A percentile compares a stretch with the other conserved stretches of the same genome.
Conservation (phyloP, 2,329 filamentous ascomycete species). For the Arthrinium puccinioides region DNA sequence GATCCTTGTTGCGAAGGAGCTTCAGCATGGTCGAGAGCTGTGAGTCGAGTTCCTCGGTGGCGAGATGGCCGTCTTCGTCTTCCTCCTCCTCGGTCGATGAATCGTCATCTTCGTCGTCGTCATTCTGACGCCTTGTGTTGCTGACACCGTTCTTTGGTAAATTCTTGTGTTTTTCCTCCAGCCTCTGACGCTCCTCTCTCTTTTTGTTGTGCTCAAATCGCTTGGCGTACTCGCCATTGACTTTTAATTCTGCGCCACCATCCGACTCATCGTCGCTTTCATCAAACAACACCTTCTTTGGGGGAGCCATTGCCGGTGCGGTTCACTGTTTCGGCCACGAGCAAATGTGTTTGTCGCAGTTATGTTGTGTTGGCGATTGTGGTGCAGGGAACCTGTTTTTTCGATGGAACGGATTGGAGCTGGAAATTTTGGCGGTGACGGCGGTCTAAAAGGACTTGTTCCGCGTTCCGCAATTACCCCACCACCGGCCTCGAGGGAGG, state of each 20-base stretch:
- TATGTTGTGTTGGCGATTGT: no score
- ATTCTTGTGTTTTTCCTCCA: constrained; percentile 77
- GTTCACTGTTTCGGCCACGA: no score
- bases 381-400: no score
- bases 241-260: constrained; percentile 53
- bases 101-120: constrained; percentile 50
- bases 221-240: constrained; percentile 85
- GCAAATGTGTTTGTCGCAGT: no score
- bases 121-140: constrained; percentile 31
- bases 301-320: no score
- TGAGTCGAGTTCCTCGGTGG: constrained; percentile 75
- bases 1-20: constrained; percentile 86
- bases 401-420: no score
- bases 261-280: constrained; percentile 45
- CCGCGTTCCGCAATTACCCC: no score
- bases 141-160: constrained; percentile 31
- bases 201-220: constrained; percentile 97
- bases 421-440: no score
- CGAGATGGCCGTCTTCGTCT: constrained; percentile 83
- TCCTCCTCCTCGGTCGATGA: constrained; percentile 72
- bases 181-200: constrained; percentile 74
- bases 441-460: no score
- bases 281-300: constrained; percentile 46
- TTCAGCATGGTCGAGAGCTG: constrained; percentile 82
- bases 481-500: no score